Conservation (phyloP, 106 monocot species). For the Dactylorhiza incarnata region DNA sequence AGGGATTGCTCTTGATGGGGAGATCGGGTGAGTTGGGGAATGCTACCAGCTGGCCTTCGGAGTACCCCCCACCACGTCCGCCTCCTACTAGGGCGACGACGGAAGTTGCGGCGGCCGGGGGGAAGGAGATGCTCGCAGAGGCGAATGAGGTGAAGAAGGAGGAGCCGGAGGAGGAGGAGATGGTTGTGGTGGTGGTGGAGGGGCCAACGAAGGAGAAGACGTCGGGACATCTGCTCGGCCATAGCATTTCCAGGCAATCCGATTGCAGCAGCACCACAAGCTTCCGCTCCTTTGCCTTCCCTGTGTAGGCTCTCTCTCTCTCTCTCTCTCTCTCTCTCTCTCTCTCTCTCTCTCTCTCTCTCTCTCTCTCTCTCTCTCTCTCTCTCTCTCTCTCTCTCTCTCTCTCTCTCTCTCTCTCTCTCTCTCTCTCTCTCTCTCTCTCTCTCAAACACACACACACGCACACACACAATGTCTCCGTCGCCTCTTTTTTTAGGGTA, state of each 20-base stretch:
- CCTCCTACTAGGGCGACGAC: neutral
- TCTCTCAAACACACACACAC: no score
- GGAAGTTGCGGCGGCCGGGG: neutral
- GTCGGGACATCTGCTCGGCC: neutral
- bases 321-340: neutral
- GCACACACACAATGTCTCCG: no score
- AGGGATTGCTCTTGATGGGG: neutral
- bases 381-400: neutral
- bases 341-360: neutral
- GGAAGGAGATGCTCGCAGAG: neutral
- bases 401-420: neutral
- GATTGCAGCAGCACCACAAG: slow-evolving; percentile 10
- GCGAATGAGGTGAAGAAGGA: neutral
- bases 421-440: neutral
- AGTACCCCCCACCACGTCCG: neutral
- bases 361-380: neutral
- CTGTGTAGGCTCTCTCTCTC: slow-evolving; percentile 1
- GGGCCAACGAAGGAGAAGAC: neutral
- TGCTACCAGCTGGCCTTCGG: neutral
- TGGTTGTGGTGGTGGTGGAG: neutral
- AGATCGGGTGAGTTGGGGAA: neutral
- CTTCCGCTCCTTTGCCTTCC: slow-evolving; percentile 9
- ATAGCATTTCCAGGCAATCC: neutral
- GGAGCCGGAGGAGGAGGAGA: neutral
- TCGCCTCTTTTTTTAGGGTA: no score